Conservation (phyloP, 345 rosid species). For the Euphorbia peplus region DNA sequence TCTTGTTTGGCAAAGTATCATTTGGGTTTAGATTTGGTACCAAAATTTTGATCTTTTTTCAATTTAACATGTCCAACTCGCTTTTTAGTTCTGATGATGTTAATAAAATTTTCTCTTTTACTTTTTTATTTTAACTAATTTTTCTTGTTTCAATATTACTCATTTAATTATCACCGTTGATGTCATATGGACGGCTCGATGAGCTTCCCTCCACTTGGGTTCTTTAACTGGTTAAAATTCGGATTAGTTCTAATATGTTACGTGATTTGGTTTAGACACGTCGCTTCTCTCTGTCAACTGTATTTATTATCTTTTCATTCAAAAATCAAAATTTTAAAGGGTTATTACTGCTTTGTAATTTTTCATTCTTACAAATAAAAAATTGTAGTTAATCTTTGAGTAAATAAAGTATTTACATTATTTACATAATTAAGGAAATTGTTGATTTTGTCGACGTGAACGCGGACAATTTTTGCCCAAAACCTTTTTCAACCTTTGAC, state of each 20-base stretch:
- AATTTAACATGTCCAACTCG: constrained; percentile 76
- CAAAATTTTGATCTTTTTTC: constrained; percentile 53
- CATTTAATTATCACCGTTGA: constrained; percentile 22
- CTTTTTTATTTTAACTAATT: background rate
- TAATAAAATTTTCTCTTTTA: background rate
- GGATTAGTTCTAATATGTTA: background rate
- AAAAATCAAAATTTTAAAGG: too few relatives aligned
- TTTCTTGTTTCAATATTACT: background rate
- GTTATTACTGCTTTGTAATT: too few relatives aligned
- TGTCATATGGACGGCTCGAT: constrained; percentile 32
- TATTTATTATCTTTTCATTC: too few relatives aligned
- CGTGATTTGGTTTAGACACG: too few relatives aligned
- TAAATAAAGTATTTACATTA: too few relatives aligned
- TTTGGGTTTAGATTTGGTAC: constrained; percentile 40
- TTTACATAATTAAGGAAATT: too few relatives aligned
- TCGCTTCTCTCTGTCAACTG: too few relatives aligned
- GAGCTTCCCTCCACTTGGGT: constrained; percentile 40
- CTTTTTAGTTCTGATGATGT: constrained; percentile 45
- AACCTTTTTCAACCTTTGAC: too few relatives aligned
- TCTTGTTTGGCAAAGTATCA: constrained; percentile 54
- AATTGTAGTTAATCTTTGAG: too few relatives aligned
- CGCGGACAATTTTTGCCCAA: too few relatives aligned
- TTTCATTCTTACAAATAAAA: too few relatives aligned
- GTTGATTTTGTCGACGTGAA: too few relatives aligned
- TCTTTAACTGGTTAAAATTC: background rate